Conservation (phyloP, 1,284 basidiomycete genomes). For the Rhodotorula sp. region DNA sequence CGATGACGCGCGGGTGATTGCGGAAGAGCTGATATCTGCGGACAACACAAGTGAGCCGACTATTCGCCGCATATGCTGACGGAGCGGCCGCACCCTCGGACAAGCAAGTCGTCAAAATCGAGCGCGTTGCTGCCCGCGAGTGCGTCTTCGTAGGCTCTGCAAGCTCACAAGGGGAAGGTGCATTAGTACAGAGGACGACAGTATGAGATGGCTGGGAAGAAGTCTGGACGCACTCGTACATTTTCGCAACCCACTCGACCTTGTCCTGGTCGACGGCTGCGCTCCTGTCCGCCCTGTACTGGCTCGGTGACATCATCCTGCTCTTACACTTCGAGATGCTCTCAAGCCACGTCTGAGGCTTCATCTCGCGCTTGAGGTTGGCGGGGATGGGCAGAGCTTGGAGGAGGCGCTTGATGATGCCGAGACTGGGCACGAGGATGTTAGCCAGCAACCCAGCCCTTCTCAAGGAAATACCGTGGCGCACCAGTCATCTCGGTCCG, state of each 20-base stretch:
- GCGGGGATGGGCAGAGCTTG: constrained; percentile 22
- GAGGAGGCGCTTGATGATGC: constrained; percentile 63
- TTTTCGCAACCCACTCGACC: constrained; percentile 27
- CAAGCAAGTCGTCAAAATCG: constrained; percentile 85
- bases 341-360: constrained; percentile 61
- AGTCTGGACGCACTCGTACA: constrained; percentile 20
- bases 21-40: constrained; percentile 65
- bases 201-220: too few relatives aligned
- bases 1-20: constrained; percentile 58
- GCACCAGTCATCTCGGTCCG: constrained; percentile 78
- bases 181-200: not conserved
- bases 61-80: not conserved
- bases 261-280: constrained; percentile 17
- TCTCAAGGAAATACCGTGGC: constrained; percentile 38
- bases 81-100: constrained; percentile 50
- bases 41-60: not conserved
- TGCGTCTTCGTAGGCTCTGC: constrained; percentile 63
- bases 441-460: not conserved
- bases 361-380: constrained; percentile 59
- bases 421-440: constrained; percentile 17
- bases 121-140: constrained; percentile 68
- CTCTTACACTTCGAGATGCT: constrained; percentile 80
- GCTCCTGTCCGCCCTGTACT: constrained; percentile 22
- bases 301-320: constrained; percentile 60
- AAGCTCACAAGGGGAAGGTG: not conserved